Percentiles rank a stretch among this genome's conserved stretches.
These are phyloP conservation scores for Hyphodiscus sp. DNA, from an alignment of 2,329 filamentous ascomycete genomes.

Conservation along the genomic window DNA sequence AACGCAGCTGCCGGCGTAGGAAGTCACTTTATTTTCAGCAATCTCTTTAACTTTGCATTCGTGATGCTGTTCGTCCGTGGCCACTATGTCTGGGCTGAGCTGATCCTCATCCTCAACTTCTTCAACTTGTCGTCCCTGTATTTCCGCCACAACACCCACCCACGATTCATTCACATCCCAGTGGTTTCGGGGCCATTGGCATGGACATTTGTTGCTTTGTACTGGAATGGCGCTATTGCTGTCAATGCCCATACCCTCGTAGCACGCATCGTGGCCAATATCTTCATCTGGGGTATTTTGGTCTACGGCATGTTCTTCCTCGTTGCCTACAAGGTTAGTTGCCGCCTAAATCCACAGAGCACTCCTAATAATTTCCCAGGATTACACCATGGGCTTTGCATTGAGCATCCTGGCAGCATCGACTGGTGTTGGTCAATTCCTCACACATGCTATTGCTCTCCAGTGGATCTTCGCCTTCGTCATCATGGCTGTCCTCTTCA, in stretches of 20 bases:
- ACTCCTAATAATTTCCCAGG: slow-evolving; percentile 33
- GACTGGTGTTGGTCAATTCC: slow-evolving; percentile 72
- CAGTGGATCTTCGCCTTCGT: slow-evolving; percentile 92
- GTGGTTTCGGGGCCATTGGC: slow-evolving; percentile 72
- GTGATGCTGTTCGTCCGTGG: slow-evolving; percentile 75
- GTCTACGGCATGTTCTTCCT: slow-evolving; percentile 74
- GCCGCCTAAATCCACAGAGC: neutral
- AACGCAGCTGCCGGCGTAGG: slow-evolving; percentile 70
- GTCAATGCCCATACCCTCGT: slow-evolving; percentile 61
- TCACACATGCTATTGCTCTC: slow-evolving; percentile 64
- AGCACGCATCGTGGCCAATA: slow-evolving; percentile 75
- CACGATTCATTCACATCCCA: slow-evolving; percentile 69
- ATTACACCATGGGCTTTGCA: slow-evolving; percentile 72
- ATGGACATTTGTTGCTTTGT: slow-evolving; percentile 80
- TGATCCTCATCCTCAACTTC: slow-evolving; percentile 75
- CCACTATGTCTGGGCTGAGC: slow-evolving; percentile 68
- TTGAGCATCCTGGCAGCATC: slow-evolving; percentile 68
- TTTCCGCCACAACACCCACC: slow-evolving; percentile 68
- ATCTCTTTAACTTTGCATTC: slow-evolving; percentile 75
- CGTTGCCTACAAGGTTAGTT: slow-evolving; percentile 57
- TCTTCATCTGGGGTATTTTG: slow-evolving; percentile 81
- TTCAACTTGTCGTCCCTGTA: slow-evolving; percentile 74
- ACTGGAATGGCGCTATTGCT: slow-evolving; percentile 83
- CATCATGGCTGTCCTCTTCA: slow-evolving; percentile 72
- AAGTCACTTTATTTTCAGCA: slow-evolving; percentile 79